These are phyloP conservation scores for Styphnolobium japonicum DNA, from an alignment of 306 rosid species.

Conservation along the genomic window DNA sequence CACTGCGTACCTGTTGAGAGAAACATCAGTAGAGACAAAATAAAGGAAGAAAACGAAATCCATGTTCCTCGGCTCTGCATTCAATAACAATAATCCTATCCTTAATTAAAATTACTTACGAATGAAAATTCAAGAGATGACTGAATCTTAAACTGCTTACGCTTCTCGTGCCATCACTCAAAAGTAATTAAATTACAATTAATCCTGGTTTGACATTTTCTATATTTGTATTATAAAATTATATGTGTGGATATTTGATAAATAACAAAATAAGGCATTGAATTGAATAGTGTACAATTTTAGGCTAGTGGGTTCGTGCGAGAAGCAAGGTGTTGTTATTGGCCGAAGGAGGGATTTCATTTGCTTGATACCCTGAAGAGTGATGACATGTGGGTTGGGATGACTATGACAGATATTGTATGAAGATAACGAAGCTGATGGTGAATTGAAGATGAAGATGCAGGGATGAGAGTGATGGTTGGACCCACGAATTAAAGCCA, in stretches of 20 bases:
- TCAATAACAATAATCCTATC: background rate
- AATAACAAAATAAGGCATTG: background rate
- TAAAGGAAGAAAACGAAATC: slow-evolving; percentile 24
- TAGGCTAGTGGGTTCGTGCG: background rate
- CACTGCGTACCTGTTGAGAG: slow-evolving; percentile 19
- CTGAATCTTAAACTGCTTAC: slow-evolving; percentile 14
- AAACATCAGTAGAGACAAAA: slow-evolving; percentile 32
- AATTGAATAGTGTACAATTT: slow-evolving; percentile 12
- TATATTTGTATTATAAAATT: background rate
- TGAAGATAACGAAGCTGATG: slow-evolving; percentile 23
- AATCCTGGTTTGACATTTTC: slow-evolving; percentile 16
- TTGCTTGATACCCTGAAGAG: slow-evolving; percentile 10
- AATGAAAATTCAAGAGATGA: slow-evolving; percentile 14
- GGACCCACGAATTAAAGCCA: slow-evolving; percentile 42
- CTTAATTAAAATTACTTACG: background rate
- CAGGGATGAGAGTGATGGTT: slow-evolving; percentile 35
- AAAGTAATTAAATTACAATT: slow-evolving; percentile 23
- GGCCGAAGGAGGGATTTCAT: slow-evolving; percentile 6
- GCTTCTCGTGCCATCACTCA: slow-evolving; percentile 30
- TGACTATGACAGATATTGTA: slow-evolving; percentile 24
- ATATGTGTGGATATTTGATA: background rate
- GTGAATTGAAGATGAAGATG: slow-evolving; percentile 18
- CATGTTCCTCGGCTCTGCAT: slow-evolving; percentile 22
- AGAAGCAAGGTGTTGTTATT: slow-evolving; percentile 18
- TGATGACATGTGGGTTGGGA: slow-evolving; percentile 44